Base-by-base conservation (phyloP, 495 filamentous ascomycete species). In the Poronia punctata region DNA sequence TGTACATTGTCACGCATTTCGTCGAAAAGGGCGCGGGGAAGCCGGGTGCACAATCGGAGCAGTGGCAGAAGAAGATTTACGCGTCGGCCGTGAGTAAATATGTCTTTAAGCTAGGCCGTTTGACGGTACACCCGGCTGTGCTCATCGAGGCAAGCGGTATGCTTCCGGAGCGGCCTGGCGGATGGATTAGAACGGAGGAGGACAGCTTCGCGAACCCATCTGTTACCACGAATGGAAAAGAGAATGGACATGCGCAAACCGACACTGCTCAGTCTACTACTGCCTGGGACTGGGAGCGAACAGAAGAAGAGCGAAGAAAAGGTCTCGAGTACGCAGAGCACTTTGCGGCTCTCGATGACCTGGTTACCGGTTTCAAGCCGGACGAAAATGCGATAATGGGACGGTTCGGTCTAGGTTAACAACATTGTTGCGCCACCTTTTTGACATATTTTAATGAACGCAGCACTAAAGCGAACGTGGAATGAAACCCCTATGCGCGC, bases 61-160 rank as follows among this genome's bases (percentile, higher is more conserved):
- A 50, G 11, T 58, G 48, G 51, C 56, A 61, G 50, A 60, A 56
- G 43, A 56, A 62, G 23, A 69, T 80, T 20, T 72, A 66, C 45
- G 74, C 74, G 21, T 72, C 66, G 3, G 68, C 67, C 8, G 56
- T 80, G 18, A 65, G 69, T 35, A 73, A 75, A 47, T 80, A 80
- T 51, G 76, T 79, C 3, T 60, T 76, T 27, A 80, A 80, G 61
- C 76, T 84, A 52, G 89, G 88, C 0, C 68, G 92, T 12, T 64
- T 89, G 47, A 98, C 90, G 5, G 75, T 96, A 5, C 74, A 86
- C 25, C 87, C 90, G 5, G 87, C 90, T 58, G 65, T 83, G 21
- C 70, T 92, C 9, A 66, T 96, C 10, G 64, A 73, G 31, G 72
- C 80, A 26, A 77, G 76, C 25, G 76, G 78, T 7, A 62, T 95